Base-by-base conservation (phyloP, 225 moss, liverwort and hornwort genomes). In the Polytrichum commune region DNA sequence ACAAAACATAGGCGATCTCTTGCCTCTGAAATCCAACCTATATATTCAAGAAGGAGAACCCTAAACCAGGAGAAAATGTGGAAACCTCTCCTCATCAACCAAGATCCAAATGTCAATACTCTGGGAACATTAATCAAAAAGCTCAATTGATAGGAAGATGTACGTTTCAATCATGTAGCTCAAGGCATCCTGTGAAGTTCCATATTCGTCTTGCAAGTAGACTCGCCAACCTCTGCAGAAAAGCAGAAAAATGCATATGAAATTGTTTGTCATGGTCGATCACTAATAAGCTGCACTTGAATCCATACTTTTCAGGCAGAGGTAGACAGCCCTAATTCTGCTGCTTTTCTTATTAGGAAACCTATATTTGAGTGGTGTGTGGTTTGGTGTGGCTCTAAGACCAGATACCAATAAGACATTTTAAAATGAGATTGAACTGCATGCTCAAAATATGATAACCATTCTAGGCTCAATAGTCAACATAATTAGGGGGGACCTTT, bases 101-200 rank as follows among this genome's bases (percentile, higher is more conserved):
- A 23, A 58, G n/a, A 4, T 22, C 58, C 58, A 58, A 23, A 22
- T 8, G 16, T 46, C 13, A 13, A 46, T 46, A 46, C 0, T 46
- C 46, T 46, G 16, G 46, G 46, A 46, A 46, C 2, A 0, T 53
- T 70, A n/a, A 54, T 28, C 25, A 35, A 5, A 60, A 62, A 46
- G n/a, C 32, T 30, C 6, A 30, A 5, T 65, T 65, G 66, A 54
- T 68, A 27, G 60, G 19, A 65, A 76, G 46, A 33, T 73, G 65
- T 82, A 93, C 95, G 84, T 83, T 64, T 88, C 87, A 74, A 99
- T 84, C 98, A 99, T 99, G 80, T 99, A 93, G 70, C 63, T 83
- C 68, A 95, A 67, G 54, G 92, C 98, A 80, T 93, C 98, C 78
- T 85, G 83, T 62, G 98, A 95, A 66, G 93, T 82, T 74, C 95